Base-by-base conservation (phyloP, 2,329 filamentous ascomycete species). In the Lasiodiplodia sp. region DNA sequence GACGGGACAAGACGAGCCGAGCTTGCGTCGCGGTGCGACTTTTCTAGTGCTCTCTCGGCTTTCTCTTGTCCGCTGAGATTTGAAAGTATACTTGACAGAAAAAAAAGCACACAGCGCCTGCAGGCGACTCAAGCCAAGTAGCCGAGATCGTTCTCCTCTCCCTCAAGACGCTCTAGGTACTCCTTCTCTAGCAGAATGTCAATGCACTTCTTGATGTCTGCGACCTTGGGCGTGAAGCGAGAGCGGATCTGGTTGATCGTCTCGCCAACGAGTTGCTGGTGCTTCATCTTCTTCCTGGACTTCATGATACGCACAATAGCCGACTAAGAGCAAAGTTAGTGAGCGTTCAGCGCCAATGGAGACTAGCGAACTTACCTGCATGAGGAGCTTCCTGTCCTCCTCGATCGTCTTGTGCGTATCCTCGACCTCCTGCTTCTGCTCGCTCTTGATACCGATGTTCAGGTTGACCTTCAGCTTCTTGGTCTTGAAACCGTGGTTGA, bases 291-390 rank as follows among this genome's bases (percentile, higher is more conserved):
- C 89, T 99, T 98, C 70, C 96, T 91, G 3, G 95, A 96, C 85
- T 99, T 99, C 96, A 99, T 99, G 84, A 99, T 97, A 77, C 96
- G 93, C 68, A 99, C 96, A 80, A 99, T 98, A 28, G 95, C 94
- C 71, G 96, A 98, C 95, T 99, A 11, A 68, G 63, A 71, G 82
- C 77, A 82, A 80, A 69, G 72, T 52, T 28, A 60, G 34, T n/a
- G 25, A 31, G 14, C 2, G n/a, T 31, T 34, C 14, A 21, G 38
- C 25, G n/a, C 21, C 21, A 6, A 16, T 11, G 16, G 18, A 14
- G 25, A 18, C 28, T 4, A 25, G 10, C 68, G 67, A 72, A 86
- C 91, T 81, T 87, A 97, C 95, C 90, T 99, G 96, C 78, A 98
- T 92, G 69, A 99, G 88, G 70, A 99, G 86, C 82, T 98, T 98